Percentiles rank a stretch among this genome's conserved stretches.
These are phyloP conservation scores for Ophiostoma novo-ulmi DNA, from an alignment of 2,329 filamentous ascomycete species.

Conservation along the genomic window DNA sequence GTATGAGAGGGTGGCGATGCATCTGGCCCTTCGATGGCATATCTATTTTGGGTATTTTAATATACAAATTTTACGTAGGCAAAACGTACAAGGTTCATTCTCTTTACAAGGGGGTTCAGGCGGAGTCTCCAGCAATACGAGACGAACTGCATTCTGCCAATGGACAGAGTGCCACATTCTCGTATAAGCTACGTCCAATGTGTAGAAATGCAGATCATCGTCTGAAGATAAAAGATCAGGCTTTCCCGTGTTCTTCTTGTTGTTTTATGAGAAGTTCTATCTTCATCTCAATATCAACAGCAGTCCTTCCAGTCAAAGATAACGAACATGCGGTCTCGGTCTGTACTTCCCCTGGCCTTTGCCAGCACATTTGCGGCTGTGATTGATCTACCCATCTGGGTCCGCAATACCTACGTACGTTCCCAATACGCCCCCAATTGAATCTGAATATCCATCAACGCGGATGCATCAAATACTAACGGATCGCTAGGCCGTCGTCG, in stretches of 20 bases:
- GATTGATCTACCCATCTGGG: neutral
- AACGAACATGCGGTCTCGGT: neutral
- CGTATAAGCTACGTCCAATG: neutral
- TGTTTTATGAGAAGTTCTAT: no score
- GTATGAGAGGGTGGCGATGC: neutral
- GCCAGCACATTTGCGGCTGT: constrained; percentile 8
- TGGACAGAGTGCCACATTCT: neutral
- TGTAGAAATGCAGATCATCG: neutral
- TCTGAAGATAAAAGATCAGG: neutral
- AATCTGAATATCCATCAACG: neutral
- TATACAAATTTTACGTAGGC: neutral
- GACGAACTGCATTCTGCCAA: neutral
- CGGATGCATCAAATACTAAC: neutral
- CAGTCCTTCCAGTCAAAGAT: neutral
- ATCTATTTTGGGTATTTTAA: neutral
- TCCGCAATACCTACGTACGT: neutral
- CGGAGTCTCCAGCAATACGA: neutral
- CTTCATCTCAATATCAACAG: neutral
- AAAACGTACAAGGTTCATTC: neutral
- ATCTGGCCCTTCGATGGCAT: neutral
- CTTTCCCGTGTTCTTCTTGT: no score
- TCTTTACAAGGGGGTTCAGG: neutral
- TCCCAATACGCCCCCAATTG: neutral
- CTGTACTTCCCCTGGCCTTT: constrained; percentile 3
- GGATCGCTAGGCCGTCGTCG: neutral